A percentile compares a stretch with the other conserved stretches of the same genome.
Evolutionary conservation across 2,329 filamentous ascomycete species (phyloP).

Genomic region (Fusarium sulawesiense): DNA sequence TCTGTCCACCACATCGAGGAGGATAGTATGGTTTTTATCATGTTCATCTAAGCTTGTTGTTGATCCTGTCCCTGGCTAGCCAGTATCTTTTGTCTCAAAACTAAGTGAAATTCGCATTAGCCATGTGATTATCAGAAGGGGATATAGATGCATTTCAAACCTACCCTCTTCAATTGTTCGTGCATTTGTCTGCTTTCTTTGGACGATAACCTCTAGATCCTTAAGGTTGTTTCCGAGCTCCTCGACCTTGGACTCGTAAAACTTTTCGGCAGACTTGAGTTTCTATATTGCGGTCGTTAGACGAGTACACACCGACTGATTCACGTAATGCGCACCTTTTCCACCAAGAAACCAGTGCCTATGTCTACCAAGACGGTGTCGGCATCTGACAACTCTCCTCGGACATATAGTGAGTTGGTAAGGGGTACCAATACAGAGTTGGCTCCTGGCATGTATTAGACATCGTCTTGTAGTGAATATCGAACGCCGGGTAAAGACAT

Average conservation of each 20-base stretch:
- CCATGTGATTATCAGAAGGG: conserved; percentile 38
- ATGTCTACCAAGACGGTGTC: conserved; percentile 89
- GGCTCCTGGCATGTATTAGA: conserved; percentile 43
- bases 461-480: neutral
- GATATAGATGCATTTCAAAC: conserved; percentile 8
- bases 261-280: conserved; percentile 64
- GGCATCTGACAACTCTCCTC: conserved; percentile 79
- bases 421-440: conserved; percentile 87
- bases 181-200: conserved; percentile 83
- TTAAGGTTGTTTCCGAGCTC: conserved; percentile 65
- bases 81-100: conserved; percentile 59
- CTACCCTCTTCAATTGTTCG: conserved; percentile 88
- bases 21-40: neutral
- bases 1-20: conserved; percentile 1
- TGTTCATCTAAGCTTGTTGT: conserved; percentile 35
- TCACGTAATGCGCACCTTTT: conserved; percentile 72
- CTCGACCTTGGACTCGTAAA: conserved; percentile 68
- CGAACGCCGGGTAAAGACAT: neutral
- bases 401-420: conserved; percentile 94
- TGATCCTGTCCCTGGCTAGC: conserved; percentile 48
- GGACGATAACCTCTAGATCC: conserved; percentile 67
- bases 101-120: conserved; percentile 47
- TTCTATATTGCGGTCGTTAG: conserved; percentile 53
- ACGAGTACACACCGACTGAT: conserved; percentile 14
- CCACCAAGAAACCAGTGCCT: conserved; percentile 92